Evolutionary conservation across 306 rosid genomes (phyloP).

Genomic region (Hippophae tibetana): DNA sequence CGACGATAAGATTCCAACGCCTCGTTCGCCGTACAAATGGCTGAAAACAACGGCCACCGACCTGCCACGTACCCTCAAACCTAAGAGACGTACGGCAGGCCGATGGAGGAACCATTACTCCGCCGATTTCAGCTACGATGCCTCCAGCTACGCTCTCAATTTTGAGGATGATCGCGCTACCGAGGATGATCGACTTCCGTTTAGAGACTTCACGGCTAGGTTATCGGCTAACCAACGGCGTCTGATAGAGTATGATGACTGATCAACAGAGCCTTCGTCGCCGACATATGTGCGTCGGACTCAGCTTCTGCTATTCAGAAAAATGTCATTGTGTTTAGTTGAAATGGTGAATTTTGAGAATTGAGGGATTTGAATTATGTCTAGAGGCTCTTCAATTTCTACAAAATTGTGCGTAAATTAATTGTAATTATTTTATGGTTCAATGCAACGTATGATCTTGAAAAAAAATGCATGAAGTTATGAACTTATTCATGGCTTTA

Average conservation of each 20-base stretch:
- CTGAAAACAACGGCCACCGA: slow-evolving; percentile 17
- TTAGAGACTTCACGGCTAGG: slow-evolving; percentile 12
- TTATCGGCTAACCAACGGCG: slow-evolving; percentile 12
- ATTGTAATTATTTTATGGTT: no score
- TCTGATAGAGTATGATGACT: neutral
- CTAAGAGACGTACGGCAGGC: slow-evolving; percentile 10
- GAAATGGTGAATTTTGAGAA: no score
- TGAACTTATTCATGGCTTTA: no score
- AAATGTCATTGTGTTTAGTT: slow-evolving; percentile 13
- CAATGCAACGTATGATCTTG: no score
- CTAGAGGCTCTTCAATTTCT: no score
- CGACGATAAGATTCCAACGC: slow-evolving; percentile 1
- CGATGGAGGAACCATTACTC: slow-evolving; percentile 19
- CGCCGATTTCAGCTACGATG: slow-evolving; percentile 32
- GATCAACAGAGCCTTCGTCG: neutral
- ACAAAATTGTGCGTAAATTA: no score
- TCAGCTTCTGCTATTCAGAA: slow-evolving; percentile 2
- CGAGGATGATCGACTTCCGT: slow-evolving; percentile 11
- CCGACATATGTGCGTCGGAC: neutral
- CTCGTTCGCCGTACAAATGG: slow-evolving; percentile 22
- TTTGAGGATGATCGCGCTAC: slow-evolving; percentile 22
- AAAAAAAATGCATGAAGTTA: no score
- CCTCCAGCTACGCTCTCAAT: slow-evolving; percentile 33
- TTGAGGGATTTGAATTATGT: no score
- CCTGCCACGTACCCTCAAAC: slow-evolving; percentile 25